Conservation (phyloP, 148 eudicot genomes). For the Polygonum aviculare region DNA sequence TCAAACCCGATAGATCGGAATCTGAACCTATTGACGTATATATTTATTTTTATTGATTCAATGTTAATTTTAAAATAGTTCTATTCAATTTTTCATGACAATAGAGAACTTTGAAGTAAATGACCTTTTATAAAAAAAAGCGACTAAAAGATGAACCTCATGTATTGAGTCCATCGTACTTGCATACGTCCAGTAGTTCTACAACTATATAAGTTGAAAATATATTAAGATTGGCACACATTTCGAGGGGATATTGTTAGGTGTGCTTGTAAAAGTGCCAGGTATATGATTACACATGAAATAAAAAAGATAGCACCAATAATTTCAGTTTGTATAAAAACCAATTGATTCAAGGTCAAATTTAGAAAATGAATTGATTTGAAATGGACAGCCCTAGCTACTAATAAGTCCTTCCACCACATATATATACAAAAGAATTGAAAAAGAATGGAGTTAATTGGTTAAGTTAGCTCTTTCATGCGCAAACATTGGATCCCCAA, state of each 20-base stretch:
- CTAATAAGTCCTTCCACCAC: neutral
- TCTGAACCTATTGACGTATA: too few species aligned
- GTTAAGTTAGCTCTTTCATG: neutral
- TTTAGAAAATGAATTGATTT: neutral
- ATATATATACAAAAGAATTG: neutral
- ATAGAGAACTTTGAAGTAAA: too few species aligned
- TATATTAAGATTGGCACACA: neutral
- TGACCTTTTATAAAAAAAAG: too few species aligned
- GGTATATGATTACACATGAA: neutral
- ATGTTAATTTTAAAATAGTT: too few species aligned
- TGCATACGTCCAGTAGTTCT: too few species aligned
- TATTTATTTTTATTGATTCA: too few species aligned
- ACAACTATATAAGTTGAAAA: neutral
- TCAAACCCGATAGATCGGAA: too few species aligned
- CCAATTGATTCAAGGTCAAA: neutral
- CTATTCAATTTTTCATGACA: too few species aligned
- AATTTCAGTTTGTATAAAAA: neutral
- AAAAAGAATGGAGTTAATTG: neutral
- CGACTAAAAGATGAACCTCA: too few species aligned
- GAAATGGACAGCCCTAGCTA: neutral
- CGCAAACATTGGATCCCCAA: constrained; percentile 8
- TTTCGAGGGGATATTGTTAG: neutral
- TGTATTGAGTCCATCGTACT: too few species aligned
- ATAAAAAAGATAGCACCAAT: neutral
- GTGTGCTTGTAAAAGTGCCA: neutral